Conservation (phyloP, 805 yeast genomes). For the Candida silvatica region DNA sequence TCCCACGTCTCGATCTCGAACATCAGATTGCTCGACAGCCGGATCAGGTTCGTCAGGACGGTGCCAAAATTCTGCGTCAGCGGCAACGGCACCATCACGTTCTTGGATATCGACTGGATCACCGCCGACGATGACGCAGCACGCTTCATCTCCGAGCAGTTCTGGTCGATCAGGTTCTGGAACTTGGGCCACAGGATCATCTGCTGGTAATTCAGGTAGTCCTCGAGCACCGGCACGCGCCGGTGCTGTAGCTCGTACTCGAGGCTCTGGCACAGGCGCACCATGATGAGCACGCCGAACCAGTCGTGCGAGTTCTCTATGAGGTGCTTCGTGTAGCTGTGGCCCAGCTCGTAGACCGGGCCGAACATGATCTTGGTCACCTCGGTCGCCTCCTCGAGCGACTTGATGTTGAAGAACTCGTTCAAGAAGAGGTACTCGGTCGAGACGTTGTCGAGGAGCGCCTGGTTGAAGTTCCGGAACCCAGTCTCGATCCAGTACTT, state of each 20-base stretch:
- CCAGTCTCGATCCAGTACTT: slow-evolving; percentile 66
- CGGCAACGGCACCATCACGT: slow-evolving; percentile 40
- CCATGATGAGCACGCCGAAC: slow-evolving; percentile 69
- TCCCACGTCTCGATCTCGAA: slow-evolving; percentile 38
- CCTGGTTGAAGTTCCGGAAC: slow-evolving; percentile 63
- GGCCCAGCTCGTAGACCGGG: slow-evolving; percentile 43
- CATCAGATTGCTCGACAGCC: slow-evolving; percentile 31
- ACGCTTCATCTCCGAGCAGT: slow-evolving; percentile 63
- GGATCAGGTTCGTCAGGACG: slow-evolving; percentile 60
- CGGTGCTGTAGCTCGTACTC: slow-evolving; percentile 61
- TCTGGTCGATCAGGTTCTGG: slow-evolving; percentile 65
- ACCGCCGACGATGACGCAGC: slow-evolving; percentile 32
- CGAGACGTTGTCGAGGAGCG: slow-evolving; percentile 65
- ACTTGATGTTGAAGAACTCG: slow-evolving; percentile 54
- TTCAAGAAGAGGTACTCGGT: slow-evolving; percentile 69
- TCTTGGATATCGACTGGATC: slow-evolving; percentile 18
- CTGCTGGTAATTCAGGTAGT: slow-evolving; percentile 56
- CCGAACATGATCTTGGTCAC: slow-evolving; percentile 42
- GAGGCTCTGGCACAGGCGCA: slow-evolving; percentile 59
- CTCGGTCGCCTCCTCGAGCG: slow-evolving; percentile 35
- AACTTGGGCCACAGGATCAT: slow-evolving; percentile 82
- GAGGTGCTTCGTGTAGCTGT: slow-evolving; percentile 35
- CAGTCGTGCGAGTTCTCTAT: slow-evolving; percentile 45
- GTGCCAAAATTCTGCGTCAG: slow-evolving; percentile 77
- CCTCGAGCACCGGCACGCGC: slow-evolving; percentile 62